These are phyloP conservation scores for Malus fusca DNA, from an alignment of 306 rosid species.

Conservation along the genomic window DNA sequence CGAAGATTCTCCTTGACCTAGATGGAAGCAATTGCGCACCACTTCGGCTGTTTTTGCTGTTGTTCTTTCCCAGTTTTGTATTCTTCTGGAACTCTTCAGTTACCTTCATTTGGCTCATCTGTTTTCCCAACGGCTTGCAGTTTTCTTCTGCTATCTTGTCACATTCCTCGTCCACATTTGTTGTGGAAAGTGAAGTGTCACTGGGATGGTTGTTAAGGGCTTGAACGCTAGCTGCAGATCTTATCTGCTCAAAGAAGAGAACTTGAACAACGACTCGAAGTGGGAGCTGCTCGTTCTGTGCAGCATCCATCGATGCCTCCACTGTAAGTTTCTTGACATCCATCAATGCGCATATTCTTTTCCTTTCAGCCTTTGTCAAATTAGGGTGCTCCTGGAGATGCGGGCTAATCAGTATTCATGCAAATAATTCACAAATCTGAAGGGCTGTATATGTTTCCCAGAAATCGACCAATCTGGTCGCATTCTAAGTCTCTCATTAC, in stretches of 20 bases:
- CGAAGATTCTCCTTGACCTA: conserved; percentile 83
- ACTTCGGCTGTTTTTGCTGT: conserved; percentile 70
- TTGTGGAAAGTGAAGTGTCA: conserved; percentile 14
- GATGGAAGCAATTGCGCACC: conserved; percentile 79
- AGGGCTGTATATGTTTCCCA: neutral
- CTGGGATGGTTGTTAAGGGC: conserved; percentile 16
- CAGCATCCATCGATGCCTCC: conserved; percentile 77
- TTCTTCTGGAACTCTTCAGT: conserved; percentile 41
- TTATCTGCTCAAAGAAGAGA: conserved; percentile 81
- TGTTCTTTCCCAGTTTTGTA: conserved; percentile 52
- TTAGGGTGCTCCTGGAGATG: conserved; percentile 62
- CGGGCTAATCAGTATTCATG: neutral
- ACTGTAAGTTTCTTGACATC: conserved; percentile 71
- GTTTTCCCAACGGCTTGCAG: conserved; percentile 42
- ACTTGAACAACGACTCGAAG: conserved; percentile 87
- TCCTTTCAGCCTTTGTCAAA: conserved; percentile 73
- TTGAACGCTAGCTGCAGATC: conserved; percentile 36
- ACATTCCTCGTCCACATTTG: conserved; percentile 36
- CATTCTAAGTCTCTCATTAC: neutral
- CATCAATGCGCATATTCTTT: conserved; percentile 58
- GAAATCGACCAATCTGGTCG: neutral
- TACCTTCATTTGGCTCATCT: conserved; percentile 46
- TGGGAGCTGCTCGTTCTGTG: conserved; percentile 87
- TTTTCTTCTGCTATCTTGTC: conserved; percentile 31
- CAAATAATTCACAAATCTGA: neutral